Evolutionary conservation across 345 rosid genomes (phyloP), one percentile per base, ranked within the genome.

Genomic region (Populus deltoides): DNA sequence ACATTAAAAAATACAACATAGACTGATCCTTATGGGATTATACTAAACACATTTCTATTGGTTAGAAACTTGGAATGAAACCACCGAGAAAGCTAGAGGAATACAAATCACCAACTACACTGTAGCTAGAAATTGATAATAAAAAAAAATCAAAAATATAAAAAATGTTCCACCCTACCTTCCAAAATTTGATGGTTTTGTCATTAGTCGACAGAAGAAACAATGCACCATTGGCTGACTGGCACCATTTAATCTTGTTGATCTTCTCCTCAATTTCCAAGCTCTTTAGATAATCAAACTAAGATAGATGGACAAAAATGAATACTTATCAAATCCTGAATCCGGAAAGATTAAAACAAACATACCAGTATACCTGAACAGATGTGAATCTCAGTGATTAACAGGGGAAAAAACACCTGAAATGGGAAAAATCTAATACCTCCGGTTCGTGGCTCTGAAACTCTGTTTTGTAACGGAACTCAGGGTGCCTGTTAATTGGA

Each of bases 261-360:
- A 94, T 94, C 74, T 94, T 94, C 92, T 94, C 98, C 86, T 92
- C 98, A 81, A 94, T 94, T 88, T 94, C 98, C 95, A 94, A 90
- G 81, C 98, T 94, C 90, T 92, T 94, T 73, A 94, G 90, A 83
- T 94, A 94, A 82, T 94, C 98, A 88, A 94, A 94, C 98, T 94
- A 89, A 61, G 61, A 36, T 35, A 73, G 61, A 81, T 47, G 62
- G 25, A 31, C 77, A 31, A 43, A 82, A 73, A 79, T 71, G 70
- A 77, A 74, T 15, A 69, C 66, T 67, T 5, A 35, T 66, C 71
- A 66, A 35, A 49, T 31, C 35, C 53, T 33, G 43, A 33, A 45
- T 29, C 38, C 25, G n/a, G 68, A 15, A 47, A 39, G 57, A 66
- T 1, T n/a, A 10, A 66, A 49, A 33, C 47, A 49, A 47, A 20